A percentile compares a stretch with the other conserved stretches of the same genome.
phyloP scores from a whole-genome alignment of 2,329 filamentous ascomycete genomes.

The Trichoderma sp. region DNA sequence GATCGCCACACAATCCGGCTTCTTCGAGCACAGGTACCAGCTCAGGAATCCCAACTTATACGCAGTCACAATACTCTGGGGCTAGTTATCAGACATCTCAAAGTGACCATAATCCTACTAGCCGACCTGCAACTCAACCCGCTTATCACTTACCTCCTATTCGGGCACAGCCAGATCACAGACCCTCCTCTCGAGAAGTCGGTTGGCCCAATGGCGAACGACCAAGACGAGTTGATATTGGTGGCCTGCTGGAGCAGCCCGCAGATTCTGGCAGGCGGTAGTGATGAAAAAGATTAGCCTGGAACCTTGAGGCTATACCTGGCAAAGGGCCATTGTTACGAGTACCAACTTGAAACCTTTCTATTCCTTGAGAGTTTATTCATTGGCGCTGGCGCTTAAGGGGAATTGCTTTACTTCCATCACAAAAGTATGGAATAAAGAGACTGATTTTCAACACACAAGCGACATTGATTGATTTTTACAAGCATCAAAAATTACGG shows the following conservation, averaged over 20 bases:
- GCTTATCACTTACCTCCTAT: constrained; percentile 51
- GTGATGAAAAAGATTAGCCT: too few relatives aligned
- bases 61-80: constrained; percentile 48
- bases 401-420: background rate
- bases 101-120: constrained; percentile 45
- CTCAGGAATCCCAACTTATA: constrained; percentile 35
- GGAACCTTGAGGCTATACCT: too few relatives aligned
- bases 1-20: constrained; percentile 22
- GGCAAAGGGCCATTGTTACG: background rate
- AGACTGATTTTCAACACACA: background rate
- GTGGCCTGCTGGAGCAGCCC: constrained; percentile 59
- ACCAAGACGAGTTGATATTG: constrained; percentile 57
- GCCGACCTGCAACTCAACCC: constrained; percentile 33
- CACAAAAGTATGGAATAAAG: background rate
- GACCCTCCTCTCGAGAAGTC: constrained; percentile 22
- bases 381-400: constrained; percentile 7
- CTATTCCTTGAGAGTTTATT: background rate
- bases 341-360: background rate
- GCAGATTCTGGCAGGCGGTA: constrained; percentile 35
- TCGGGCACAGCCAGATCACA: constrained; percentile 38
- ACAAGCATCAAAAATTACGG: background rate
- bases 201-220: constrained; percentile 49
- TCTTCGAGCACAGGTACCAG: constrained; percentile 35
- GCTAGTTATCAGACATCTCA: constrained; percentile 53
- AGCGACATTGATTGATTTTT: background rate